Percentiles rank a stretch among this genome's conserved stretches.
Evolutionary conservation across 768 basidiomycete species (phyloP).

Genomic region (Inosperma sp.): DNA sequence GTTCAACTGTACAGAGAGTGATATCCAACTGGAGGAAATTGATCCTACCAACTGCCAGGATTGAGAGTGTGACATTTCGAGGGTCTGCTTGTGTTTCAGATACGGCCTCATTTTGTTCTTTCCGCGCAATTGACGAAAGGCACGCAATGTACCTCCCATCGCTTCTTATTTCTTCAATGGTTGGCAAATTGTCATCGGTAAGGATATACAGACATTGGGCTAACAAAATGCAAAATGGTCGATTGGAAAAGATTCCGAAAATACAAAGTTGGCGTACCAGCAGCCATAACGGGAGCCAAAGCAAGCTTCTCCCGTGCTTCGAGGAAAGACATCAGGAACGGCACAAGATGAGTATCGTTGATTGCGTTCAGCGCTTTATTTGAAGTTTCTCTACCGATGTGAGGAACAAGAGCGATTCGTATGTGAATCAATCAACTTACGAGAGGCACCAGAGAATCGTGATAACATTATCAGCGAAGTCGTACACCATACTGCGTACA

Average conservation of each 20-base stretch:
- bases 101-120: constrained; percentile 29
- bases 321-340: constrained; percentile 90
- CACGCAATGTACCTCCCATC: constrained; percentile 59
- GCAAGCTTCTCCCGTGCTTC: constrained; percentile 66
- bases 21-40: background rate
- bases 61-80: constrained; percentile 48
- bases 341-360: constrained; percentile 71
- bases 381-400: constrained; percentile 71
- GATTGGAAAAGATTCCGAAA: background rate
- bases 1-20: background rate
- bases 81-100: constrained; percentile 47
- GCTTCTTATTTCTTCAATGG: constrained; percentile 58
- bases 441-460: constrained; percentile 93
- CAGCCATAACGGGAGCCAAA: constrained; percentile 66
- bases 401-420: background rate
- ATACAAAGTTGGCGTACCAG: constrained; percentile 47
- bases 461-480: constrained; percentile 89
- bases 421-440: constrained; percentile 60
- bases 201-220: constrained; percentile 92
- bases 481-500: constrained; percentile 72
- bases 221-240: constrained; percentile 24
- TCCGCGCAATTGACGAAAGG: constrained; percentile 57
- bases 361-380: constrained; percentile 88
- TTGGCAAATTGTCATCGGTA: constrained; percentile 84
- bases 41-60: constrained; percentile 61